Evolutionary conservation across 2,329 filamentous ascomycete genomes (phyloP).

Genomic region (Penicillium verrucosum): DNA sequence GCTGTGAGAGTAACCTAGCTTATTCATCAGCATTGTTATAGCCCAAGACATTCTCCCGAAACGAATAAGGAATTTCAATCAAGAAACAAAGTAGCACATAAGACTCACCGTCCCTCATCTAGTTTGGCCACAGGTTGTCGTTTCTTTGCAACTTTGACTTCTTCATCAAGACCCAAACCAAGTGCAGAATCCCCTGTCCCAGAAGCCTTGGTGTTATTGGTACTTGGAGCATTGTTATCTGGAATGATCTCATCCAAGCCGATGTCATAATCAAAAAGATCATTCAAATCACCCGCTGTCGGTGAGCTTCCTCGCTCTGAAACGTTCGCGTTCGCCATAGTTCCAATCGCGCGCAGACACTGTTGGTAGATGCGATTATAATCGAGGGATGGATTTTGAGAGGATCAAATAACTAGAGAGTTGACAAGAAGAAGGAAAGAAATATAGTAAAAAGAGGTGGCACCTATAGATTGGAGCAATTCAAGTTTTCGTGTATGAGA

Average conservation of each 20-base stretch:
- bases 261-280: slow-evolving; percentile 73
- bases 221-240: slow-evolving; percentile 27
- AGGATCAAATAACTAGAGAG: not conserved
- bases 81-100: not conserved
- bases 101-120: slow-evolving; percentile 67
- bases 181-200: slow-evolving; percentile 45
- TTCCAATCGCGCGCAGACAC: not conserved
- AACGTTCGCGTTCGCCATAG: slow-evolving; percentile 6
- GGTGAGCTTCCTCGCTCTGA: slow-evolving; percentile 17
- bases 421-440: not conserved
- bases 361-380: not conserved
- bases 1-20: slow-evolving; percentile 70
- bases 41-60: not conserved
- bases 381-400: not conserved
- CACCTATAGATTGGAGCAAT: not conserved
- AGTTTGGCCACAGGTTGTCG: slow-evolving; percentile 77
- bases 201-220: slow-evolving; percentile 20
- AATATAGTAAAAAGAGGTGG: not conserved
- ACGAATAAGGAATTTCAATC: not conserved
- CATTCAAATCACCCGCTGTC: slow-evolving; percentile 55
- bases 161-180: slow-evolving; percentile 76
- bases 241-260: slow-evolving; percentile 52
- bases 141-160: slow-evolving; percentile 77
- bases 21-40: not conserved
- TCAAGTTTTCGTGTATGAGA: not conserved